Evolutionary conservation across 2,329 filamentous ascomycete species (phyloP).

Genomic region (Neofusicoccum parvum): DNA sequence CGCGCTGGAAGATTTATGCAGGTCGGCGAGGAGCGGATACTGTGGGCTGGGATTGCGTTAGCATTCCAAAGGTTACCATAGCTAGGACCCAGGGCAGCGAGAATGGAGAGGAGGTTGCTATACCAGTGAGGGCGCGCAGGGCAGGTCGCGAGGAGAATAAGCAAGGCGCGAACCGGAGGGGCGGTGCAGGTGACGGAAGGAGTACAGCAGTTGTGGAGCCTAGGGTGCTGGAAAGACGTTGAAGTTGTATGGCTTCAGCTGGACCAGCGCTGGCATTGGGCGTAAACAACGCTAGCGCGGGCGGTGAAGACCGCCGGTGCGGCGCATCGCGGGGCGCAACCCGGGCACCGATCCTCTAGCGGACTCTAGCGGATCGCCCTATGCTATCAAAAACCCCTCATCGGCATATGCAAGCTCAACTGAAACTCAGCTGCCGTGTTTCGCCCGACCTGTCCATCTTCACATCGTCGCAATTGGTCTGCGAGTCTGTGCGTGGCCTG

Average conservation of each 20-base stretch:
- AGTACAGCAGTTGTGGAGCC: constrained; percentile 7
- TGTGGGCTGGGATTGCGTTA: constrained; percentile 14
- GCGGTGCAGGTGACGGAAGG: neutral
- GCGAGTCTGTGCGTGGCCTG: neutral
- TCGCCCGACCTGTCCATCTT: neutral
- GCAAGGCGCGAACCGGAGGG: neutral
- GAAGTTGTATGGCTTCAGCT: constrained; percentile 4
- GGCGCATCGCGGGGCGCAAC: constrained; percentile 13
- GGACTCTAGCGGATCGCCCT: neutral
- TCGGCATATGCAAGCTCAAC: neutral
- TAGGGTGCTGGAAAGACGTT: constrained; percentile 5
- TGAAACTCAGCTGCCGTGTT: neutral
- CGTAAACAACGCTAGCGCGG: constrained; percentile 21
- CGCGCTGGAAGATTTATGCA: constrained; percentile 13
- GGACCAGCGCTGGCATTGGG: constrained; percentile 12
- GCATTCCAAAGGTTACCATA: constrained; percentile 21
- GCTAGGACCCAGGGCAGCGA: constrained; percentile 2
- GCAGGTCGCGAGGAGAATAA: neutral
- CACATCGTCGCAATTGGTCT: neutral
- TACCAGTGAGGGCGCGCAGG: constrained; percentile 9
- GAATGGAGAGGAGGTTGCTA: constrained; percentile 14
- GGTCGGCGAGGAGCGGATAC: neutral
- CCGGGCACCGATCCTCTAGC: neutral
- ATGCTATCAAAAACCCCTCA: neutral
- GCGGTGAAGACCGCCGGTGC: constrained; percentile 1